Evolutionary conservation across 176 grass and related monocot species (phyloP), one percentile per base, ranked within the genome.

Genomic region (Aegilops sharonensis): DNA sequence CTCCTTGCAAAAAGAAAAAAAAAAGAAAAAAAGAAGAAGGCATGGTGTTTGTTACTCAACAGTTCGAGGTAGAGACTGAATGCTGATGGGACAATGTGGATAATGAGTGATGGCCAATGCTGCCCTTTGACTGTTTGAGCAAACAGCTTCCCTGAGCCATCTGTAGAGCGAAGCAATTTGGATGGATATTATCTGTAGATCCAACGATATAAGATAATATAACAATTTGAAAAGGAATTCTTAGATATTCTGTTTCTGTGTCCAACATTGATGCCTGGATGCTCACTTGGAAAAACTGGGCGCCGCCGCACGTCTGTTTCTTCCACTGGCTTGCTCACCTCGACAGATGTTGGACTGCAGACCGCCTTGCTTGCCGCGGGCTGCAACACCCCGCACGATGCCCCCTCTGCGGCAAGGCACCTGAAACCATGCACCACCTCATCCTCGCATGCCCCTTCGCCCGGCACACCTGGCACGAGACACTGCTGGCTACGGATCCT

Each of bases 81-180:
- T 83, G 32, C 30, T 72, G 66, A 25, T 59, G 68, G 48, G 81
- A 8, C 32, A 40, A 18, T 39, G n/a, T 83, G 48, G 67, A 83
- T 83, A 15, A 21, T 37, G 7, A 73, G 50, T 73, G 52, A 36
- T 61, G 71, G 36, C 40, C 25, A 72, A 2, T 72, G 9, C 23
- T 59, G 31, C 13, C 57, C 31, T 37, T 24, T 78, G 56, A 61
- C 68, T 42, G 68, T 42, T 70, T 72, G 54, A 24, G 32, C 32
- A 78, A 73, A 40, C 59, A 43, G 52, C 24, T 83, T 72, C 21
- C 36, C 35, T 42, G 63, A 69, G 10, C 43, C 15, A 78, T 37
- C 63, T 30, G 11, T 68, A 56, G 74, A 69, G 43, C 47, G 21
- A n/a, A 40, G 14, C 4, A 35, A 85, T 59, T 68, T 52, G 31